These are phyloP conservation scores for Pseudopyricularia javanii DNA, from an alignment of 2,329 filamentous ascomycete genomes.

Conservation along the genomic window DNA sequence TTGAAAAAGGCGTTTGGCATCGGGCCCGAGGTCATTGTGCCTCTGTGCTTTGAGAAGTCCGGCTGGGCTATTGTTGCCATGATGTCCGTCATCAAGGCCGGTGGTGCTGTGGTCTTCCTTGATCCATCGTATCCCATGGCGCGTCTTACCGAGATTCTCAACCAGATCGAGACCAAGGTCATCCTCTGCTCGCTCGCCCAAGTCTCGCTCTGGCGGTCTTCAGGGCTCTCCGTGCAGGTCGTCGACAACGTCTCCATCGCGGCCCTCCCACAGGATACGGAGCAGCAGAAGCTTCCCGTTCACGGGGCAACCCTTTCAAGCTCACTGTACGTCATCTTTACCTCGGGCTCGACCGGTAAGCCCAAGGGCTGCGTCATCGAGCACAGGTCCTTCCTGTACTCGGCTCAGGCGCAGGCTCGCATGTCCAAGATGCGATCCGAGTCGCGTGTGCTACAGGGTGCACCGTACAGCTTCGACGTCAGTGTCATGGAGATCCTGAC, in stretches of 20 bases:
- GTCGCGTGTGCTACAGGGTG: not conserved
- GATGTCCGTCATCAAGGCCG: slow-evolving; percentile 13
- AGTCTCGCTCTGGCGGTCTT: not conserved
- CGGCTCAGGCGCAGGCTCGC: slow-evolving; percentile 26
- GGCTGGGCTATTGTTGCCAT: slow-evolving; percentile 8
- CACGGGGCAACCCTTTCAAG: slow-evolving; percentile 38
- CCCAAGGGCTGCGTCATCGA: slow-evolving; percentile 31
- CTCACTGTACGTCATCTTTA: slow-evolving; percentile 36
- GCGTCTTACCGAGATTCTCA: slow-evolving; percentile 6
- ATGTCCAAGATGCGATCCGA: slow-evolving; percentile 44
- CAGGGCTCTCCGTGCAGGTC: not conserved
- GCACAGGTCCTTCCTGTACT: not conserved
- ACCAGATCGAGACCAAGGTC: slow-evolving; percentile 2
- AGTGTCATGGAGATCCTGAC: slow-evolving; percentile 18
- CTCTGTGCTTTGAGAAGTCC: slow-evolving; percentile 12
- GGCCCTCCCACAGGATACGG: not conserved
- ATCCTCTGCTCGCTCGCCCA: slow-evolving; percentile 7
- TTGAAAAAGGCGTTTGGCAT: slow-evolving; percentile 5
- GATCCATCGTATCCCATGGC: slow-evolving; percentile 7
- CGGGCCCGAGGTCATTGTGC: slow-evolving; percentile 7
- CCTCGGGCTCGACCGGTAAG: slow-evolving; percentile 43
- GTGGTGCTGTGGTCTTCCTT: slow-evolving; percentile 12
- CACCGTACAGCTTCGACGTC: not conserved
- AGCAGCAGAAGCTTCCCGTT: slow-evolving; percentile 32
- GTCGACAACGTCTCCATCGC: not conserved